Evolutionary conservation across 495 filamentous ascomycete genomes (phyloP), one percentile per base, ranked within the genome.

Genomic region (Lophiostoma macrostomum): DNA sequence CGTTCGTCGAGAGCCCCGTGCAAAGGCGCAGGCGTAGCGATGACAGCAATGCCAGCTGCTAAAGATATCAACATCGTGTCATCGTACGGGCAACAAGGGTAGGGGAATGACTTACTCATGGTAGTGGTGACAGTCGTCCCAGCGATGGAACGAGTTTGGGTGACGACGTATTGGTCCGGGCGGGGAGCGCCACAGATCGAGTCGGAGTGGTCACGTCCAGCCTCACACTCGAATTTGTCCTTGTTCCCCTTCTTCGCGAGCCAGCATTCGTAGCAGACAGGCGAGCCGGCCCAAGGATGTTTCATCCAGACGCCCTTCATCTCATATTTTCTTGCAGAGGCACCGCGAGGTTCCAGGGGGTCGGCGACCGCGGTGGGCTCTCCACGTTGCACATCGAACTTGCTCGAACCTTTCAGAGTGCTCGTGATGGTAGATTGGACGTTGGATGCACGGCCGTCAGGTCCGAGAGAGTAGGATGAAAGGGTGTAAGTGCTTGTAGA

Each of bases 221-320:
- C 34, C 16, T 13, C 14, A 27, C 11, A 30, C 32, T 45, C 27
- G 23, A 45, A n/a, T 16, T 48, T 34, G n/a, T 10, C 28, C 11
- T 25, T 20, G 44, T 19, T 19, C 31, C n/a, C 14, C 5, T 42
- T 20, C 14, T 35, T 19, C 38, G 34, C 25, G 12, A n/a, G 8
- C 49, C 49, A 52, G 49, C 49, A 52, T 13, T 41, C 20, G 29
- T 42, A 52, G 38, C 37, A 52, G 24, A 42, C 14, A 27, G 12
- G 13, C 13, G 13, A 28, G 2, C 49, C 49, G 11, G 20, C 24
- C 49, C 49, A 52, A n/a, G 49, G 37, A 25, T 52, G 36, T 28
- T 43, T 52, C 37, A 32, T 14, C 37, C 24, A 42, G 3, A 52
- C 34, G 30, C 14, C 16, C 11, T 34, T 42, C 2, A 7, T 3